Base-by-base conservation (phyloP, 768 basidiomycete species). In the Lactarius sanguifluus region DNA sequence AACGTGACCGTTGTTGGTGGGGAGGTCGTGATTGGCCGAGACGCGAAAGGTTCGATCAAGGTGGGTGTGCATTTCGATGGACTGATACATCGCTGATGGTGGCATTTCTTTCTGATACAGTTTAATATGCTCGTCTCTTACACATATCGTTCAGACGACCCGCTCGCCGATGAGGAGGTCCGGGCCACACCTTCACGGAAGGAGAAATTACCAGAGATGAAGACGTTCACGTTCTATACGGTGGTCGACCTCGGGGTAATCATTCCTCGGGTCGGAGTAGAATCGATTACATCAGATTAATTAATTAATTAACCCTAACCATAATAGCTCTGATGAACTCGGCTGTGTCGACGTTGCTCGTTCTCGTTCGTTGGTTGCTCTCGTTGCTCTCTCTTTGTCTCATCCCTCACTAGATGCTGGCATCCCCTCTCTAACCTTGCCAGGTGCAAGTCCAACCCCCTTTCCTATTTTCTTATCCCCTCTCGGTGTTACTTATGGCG, bases 111-210 rank as follows among this genome's bases (percentile, higher is more conserved):
- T 59, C n/a, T 40, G 50, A 20, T 57, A 5, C 75, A 98, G 96
- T 95, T 95, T 76, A 95, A 95, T 72, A 89, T 98, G 86, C 84
- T 95, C 68, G 90, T 99, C 1, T 86, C 93, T 3, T 98, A 94
- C 76, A 96, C 94, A 0, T 99, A 98, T 75, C 86, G 91, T 40
- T 90, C 93, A 0, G 96, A 98, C 72, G 96, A 97, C 67, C 83
- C 87, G 28, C 81, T 85, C 2, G 84, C 86, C 1, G 87, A 89
- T 61, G 83, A 85, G 67, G 85, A 84, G 60, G 83, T 65, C 61
- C 64, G 38, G 16, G 60, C 30, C 25, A 71, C 65, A n/a, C 81
- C 50, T 77, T 81, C 20, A 80, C 80, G 72, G 65, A 74, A 77
- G n/a, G 74, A 77, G 57, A 85, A 85, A 68, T 74, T 77, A 1